A percentile compares a stretch with the other conserved stretches of the same genome.
Conservation (phyloP, 768 basidiomycete species). For the Galerina sulciceps region DNA sequence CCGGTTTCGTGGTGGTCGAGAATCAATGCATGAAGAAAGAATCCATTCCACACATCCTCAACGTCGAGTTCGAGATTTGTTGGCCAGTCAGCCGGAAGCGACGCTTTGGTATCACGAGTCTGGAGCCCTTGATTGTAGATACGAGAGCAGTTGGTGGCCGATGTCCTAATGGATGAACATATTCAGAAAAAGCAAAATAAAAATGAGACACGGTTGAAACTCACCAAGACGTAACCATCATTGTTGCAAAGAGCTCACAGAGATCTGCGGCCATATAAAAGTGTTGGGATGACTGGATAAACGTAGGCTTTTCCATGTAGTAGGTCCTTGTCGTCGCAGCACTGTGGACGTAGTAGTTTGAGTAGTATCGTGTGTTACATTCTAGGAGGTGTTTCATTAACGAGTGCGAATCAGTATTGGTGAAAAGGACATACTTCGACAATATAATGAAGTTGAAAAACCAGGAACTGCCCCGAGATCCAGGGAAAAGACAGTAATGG, state of each 20-base stretch:
- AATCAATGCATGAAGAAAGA: slow-evolving; percentile 25
- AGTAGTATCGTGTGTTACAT: slow-evolving; percentile 33
- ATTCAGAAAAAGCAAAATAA: not conserved
- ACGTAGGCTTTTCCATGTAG: slow-evolving; percentile 7
- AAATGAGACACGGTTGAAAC: not conserved
- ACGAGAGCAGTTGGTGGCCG: slow-evolving; percentile 31
- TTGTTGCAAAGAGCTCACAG: slow-evolving; percentile 11
- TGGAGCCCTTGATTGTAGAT: slow-evolving; percentile 28
- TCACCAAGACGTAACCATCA: slow-evolving; percentile 17
- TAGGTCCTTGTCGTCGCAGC: slow-evolving; percentile 20
- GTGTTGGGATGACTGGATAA: slow-evolving; percentile 11
- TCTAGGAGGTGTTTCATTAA: too few relatives aligned
- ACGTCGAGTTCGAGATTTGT: not conserved
- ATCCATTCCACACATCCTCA: slow-evolving; percentile 29
- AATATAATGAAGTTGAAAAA: slow-evolving; percentile 25
- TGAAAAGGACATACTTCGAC: slow-evolving; percentile 23
- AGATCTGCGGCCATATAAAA: not conserved
- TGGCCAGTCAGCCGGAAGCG: not conserved
- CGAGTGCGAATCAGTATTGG: not conserved
- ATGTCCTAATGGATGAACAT: slow-evolving; percentile 12
- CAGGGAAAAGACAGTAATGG: slow-evolving; percentile 22
- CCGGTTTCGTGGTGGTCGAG: slow-evolving; percentile 19
- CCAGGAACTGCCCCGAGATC: slow-evolving; percentile 28
- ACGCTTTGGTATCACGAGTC: slow-evolving; percentile 9
- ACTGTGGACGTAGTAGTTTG: slow-evolving; percentile 28